Base-by-base conservation (phyloP, 106 monocot genomes). In the Phalaenopsis aphrodite region DNA sequence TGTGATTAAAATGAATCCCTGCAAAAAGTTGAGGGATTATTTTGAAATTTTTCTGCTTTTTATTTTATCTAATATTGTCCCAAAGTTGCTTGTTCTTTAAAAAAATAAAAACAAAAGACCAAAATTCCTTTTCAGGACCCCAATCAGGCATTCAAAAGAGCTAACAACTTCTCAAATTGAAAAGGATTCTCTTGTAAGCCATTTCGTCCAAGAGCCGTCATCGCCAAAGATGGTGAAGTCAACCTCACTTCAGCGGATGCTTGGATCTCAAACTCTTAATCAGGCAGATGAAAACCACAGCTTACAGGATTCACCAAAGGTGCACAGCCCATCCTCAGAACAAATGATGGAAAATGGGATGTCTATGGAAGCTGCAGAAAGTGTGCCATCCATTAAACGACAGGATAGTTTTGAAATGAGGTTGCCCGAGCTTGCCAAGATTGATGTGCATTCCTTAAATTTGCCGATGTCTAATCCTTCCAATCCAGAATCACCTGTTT, bases 401-500 rank as follows among this genome's bases (percentile, higher is more conserved):
- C 93, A 93, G 82, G 94, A 94, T 78, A 91, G 92, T 85, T 88
- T 98, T 83, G 90, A 92, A 81, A 86, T 87, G 86, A 86, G 83
- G 74, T 67, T 94, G 72, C 94, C 94, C 1, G 87, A 89, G 55
- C 87, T 94, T 81, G 94, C 94, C 42, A 98, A 92, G 85, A 88
- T 98, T 67, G 90, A 92, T 79, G 85, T 90, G 68, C 88, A 89
- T 61, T 78, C 89, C 47, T 48, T 93, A 56, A 72, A 84, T 55
- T 78, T 85, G 8, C 90, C 86, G 42, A 75, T 83, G 18, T 94
- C 92, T 45, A 87, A 90, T 81, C 43, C 83, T 73, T 90, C 90
- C 64, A 88, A 89, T 76, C 94, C 97, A 68, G 97, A 98, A 84
- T 98, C 97, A 55, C 97, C 97, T 9, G 78, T 98, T 66, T 98